Conservation (phyloP, 495 filamentous ascomycete genomes). For the Halenospora varia region DNA sequence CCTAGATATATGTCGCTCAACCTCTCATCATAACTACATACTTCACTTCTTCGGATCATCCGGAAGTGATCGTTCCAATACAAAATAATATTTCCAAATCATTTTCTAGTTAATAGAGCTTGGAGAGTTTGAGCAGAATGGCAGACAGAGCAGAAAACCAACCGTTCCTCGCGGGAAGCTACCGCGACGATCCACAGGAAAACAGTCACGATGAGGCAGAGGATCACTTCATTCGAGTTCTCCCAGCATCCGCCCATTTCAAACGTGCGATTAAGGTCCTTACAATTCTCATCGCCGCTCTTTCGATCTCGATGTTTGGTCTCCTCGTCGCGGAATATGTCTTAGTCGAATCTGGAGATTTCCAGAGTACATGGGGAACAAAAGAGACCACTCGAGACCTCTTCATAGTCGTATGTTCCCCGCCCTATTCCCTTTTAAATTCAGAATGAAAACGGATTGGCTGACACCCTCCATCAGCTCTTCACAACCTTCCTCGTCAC, state of each 20-base stretch:
- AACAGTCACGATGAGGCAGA: neutral
- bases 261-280: constrained; percentile 1
- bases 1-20: neutral
- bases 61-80: no score
- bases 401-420: neutral
- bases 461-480: neutral
- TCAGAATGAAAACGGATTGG: neutral
- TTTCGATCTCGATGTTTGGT: neutral
- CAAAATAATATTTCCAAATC: no score
- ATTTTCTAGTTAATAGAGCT: neutral
- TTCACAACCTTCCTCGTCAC: neutral
- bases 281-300: neutral
- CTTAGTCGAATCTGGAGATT: neutral
- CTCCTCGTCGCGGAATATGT: neutral
- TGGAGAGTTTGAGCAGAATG: neutral
- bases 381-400: neutral
- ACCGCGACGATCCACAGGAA: neutral
- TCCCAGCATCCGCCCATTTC: neutral
- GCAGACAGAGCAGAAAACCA: constrained; percentile 3
- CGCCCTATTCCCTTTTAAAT: no score
- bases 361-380: neutral
- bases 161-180: neutral
- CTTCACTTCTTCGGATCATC: no score
- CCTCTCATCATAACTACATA: neutral
- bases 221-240: neutral